Evolutionary conservation across 2,329 filamentous ascomycete genomes (phyloP).

Genomic region (Calonectria pteridis): DNA sequence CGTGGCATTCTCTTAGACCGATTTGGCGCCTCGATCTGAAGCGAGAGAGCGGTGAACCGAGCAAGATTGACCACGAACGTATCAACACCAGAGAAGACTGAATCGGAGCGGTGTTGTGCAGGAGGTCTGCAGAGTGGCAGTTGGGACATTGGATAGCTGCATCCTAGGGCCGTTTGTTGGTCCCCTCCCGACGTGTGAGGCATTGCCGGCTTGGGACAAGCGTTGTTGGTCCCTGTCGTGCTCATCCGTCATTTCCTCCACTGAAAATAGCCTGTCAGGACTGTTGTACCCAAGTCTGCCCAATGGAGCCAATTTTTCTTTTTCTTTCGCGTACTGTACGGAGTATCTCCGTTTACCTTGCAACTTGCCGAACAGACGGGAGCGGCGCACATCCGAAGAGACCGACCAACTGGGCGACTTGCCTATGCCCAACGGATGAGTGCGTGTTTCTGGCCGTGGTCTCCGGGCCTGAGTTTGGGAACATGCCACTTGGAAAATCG

Average conservation of each 20-base stretch:
- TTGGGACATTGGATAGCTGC: neutral
- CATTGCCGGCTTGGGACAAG: conserved; percentile 37
- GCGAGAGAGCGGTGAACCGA: conserved; percentile 16
- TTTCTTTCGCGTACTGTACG: conserved; percentile 10
- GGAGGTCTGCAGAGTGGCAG: neutral
- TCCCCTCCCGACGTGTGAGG: conserved; percentile 32
- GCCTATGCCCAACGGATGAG: neutral
- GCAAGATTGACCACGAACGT: neutral
- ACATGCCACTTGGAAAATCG: conserved; percentile 20
- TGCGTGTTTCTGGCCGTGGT: neutral
- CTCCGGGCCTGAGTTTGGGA: conserved; percentile 12
- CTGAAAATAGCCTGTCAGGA: neutral
- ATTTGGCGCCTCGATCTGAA: neutral
- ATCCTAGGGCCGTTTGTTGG: conserved; percentile 4
- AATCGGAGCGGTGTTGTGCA: neutral
- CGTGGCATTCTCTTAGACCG: neutral
- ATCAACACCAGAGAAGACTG: neutral
- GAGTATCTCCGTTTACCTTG: conserved; percentile 1
- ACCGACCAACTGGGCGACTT: neutral
- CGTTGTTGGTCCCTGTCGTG: conserved; percentile 14
- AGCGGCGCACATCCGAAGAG: neutral
- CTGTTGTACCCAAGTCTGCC: neutral
- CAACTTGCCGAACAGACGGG: neutral
- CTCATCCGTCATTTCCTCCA: neutral
- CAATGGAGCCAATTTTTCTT: neutral